phyloP scores from a whole-genome alignment of 768 basidiomycete genomes.

The Mycena rebaudengoi region DNA sequence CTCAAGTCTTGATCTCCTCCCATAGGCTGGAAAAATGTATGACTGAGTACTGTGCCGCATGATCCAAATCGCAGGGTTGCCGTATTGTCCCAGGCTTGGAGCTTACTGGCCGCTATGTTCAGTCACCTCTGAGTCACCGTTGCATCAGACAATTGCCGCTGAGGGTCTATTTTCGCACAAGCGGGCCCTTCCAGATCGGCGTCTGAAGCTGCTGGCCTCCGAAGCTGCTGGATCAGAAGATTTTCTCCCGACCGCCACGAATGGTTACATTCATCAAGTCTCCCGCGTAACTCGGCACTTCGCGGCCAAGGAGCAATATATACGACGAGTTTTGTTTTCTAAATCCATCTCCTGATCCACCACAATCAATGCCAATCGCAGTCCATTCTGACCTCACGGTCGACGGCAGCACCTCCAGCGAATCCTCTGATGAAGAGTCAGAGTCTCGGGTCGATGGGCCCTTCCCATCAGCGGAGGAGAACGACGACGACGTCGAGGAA shows the following conservation, averaged over 20 bases:
- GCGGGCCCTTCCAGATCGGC: too few species aligned
- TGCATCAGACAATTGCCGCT: neutral
- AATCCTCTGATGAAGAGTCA: constrained; percentile 53
- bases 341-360: neutral
- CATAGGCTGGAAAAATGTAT: too few species aligned
- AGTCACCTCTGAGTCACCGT: neutral
- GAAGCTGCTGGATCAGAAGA: neutral
- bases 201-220: neutral
- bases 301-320: neutral
- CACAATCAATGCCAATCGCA: constrained; percentile 3
- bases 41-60: too few species aligned
- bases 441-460: constrained; percentile 27
- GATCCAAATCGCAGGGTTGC: too few species aligned
- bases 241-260: too few species aligned
- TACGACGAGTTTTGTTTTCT: too few species aligned
- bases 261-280: too few species aligned
- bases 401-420: constrained; percentile 31
- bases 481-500: constrained; percentile 47
- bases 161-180: neutral
- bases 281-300: neutral
- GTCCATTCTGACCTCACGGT: constrained; percentile 32
- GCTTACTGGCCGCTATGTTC: too few species aligned
- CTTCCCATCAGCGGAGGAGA: constrained; percentile 14
- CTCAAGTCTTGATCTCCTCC: too few species aligned
- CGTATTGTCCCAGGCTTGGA: too few species aligned